Evolutionary conservation across 2,329 filamentous ascomycete genomes (phyloP).

Genomic region (Didymella exigua): DNA sequence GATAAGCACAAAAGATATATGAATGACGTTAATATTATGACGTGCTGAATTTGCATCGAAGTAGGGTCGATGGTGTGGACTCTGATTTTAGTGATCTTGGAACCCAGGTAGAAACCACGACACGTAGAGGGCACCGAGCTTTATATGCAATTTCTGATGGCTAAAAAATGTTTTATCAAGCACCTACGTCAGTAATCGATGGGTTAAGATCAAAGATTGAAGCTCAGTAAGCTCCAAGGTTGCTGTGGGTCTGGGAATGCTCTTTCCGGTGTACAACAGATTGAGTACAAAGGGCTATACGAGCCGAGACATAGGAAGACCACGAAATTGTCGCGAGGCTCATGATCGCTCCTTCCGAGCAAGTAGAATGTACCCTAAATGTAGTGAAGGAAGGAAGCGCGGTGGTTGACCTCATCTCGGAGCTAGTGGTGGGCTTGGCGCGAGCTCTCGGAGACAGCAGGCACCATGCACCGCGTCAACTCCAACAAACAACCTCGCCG

Average conservation of each 20-base stretch:
- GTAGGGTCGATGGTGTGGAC: background rate
- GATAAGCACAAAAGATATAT: no score
- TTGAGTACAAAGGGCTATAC: background rate
- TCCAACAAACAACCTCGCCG: slow-evolving; percentile 17
- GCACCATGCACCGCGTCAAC: slow-evolving; percentile 17
- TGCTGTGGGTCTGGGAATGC: background rate
- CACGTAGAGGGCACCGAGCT: background rate
- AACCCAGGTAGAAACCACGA: background rate
- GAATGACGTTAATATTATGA: background rate
- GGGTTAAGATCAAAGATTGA: background rate
- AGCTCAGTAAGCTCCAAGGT: slow-evolving; percentile 1
- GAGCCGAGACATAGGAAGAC: no score
- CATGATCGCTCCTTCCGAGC: no score
- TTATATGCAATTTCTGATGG: background rate
- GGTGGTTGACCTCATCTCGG: slow-evolving; percentile 4
- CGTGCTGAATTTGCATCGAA: background rate
- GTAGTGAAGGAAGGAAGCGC: background rate
- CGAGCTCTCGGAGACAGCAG: slow-evolving; percentile 11
- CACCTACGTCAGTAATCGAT: background rate
- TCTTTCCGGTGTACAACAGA: background rate
- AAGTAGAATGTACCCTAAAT: no score
- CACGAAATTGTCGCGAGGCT: no score
- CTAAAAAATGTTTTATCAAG: background rate
- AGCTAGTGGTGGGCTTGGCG: slow-evolving; percentile 11
- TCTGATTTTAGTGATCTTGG: background rate